A percentile compares a stretch with the other conserved stretches of the same genome.
These are phyloP conservation scores for Cyberlindnera nakhonratchasimensis DNA, from an alignment of 805 yeast genomes.

Conservation along the genomic window DNA sequence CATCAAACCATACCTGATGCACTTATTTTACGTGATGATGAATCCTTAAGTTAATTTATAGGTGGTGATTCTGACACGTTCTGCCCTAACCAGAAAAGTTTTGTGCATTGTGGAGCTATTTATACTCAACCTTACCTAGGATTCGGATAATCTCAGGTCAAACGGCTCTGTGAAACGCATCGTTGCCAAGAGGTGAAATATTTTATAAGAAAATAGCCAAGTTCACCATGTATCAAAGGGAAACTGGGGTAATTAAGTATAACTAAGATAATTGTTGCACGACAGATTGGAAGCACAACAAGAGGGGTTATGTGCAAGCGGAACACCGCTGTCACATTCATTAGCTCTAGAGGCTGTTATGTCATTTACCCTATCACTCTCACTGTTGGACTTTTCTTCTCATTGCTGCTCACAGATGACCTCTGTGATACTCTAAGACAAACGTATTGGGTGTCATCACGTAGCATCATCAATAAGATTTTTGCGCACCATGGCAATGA, in stretches of 20 bases:
- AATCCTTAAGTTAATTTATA: too few species aligned
- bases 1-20: not conserved
- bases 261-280: too few species aligned
- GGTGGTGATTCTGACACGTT: not conserved
- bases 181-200: too few species aligned
- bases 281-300: too few species aligned
- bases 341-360: slow-evolving; percentile 4
- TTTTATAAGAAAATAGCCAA: too few species aligned
- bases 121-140: too few species aligned
- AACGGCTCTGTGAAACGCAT: too few species aligned
- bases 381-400: not conserved
- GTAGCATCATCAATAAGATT: slow-evolving; percentile 10
- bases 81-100: not conserved
- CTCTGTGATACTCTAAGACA: not conserved
- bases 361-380: slow-evolving; percentile 11
- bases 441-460: slow-evolving; percentile 17
- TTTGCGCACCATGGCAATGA: slow-evolving; percentile 16
- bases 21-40: not conserved
- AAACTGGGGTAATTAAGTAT: too few species aligned
- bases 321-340: not conserved
- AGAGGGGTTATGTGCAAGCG: too few species aligned
- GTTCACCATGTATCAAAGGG: not conserved
- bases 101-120: too few species aligned
- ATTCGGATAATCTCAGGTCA: too few species aligned
- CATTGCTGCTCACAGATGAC: not conserved